Conservation (phyloP, 2,329 filamentous ascomycete species). For the Sclerotinia trifoliorum region DNA sequence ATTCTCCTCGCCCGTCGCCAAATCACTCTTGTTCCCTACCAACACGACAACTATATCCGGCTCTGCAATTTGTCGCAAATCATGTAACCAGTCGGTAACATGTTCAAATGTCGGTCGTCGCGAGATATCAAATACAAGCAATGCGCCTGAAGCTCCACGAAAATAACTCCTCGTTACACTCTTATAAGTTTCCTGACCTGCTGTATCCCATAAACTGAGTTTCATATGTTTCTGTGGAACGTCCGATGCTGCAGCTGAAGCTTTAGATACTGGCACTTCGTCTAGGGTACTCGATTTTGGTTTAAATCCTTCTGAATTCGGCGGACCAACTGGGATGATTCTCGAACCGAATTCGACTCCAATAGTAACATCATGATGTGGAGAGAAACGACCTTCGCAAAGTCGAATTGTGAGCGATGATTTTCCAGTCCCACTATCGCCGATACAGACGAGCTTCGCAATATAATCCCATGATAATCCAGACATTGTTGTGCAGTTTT, state of each 20-base stretch:
- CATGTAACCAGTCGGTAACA: conserved; percentile 89
- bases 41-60: conserved; percentile 92
- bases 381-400: conserved; percentile 92
- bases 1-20: conserved; percentile 58
- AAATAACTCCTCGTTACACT: conserved; percentile 86
- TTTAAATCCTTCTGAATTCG: conserved; percentile 53
- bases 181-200: conserved; percentile 96
- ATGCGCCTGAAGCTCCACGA: conserved; percentile 64
- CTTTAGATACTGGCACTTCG: conserved; percentile 32
- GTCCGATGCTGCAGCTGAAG: conserved; percentile 50
- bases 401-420: conserved; percentile 91
- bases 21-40: conserved; percentile 92
- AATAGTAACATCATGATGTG: conserved; percentile 95
- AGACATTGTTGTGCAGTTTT: conserved; percentile 46
- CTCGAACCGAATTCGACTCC: conserved; percentile 96
- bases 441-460: conserved; percentile 96
- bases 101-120: conserved; percentile 81
- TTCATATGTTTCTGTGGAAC: conserved; percentile 83
- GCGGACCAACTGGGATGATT: conserved; percentile 86
- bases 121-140: conserved; percentile 94
- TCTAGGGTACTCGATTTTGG: conserved; percentile 45
- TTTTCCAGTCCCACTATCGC: conserved; percentile 95
- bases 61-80: conserved; percentile 91
- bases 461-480: conserved; percentile 93
- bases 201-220: conserved; percentile 91